phyloP scores from a whole-genome alignment of 768 basidiomycete genomes.

The Kwoniella heveanensis region DNA sequence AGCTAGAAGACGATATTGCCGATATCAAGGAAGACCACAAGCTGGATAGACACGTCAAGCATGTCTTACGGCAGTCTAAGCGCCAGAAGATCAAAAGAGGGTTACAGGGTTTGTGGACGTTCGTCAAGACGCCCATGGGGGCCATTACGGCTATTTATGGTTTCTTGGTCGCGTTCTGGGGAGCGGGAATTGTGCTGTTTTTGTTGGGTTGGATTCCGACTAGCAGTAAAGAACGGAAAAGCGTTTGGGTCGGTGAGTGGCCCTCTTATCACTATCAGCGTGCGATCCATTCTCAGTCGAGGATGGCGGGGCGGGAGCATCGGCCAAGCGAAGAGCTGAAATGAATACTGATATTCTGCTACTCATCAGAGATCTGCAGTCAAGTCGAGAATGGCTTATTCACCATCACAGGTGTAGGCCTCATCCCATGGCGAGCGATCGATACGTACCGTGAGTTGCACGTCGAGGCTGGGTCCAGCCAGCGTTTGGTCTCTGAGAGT shows the following conservation, averaged over 20 bases:
- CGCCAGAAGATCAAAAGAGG: conserved; percentile 65
- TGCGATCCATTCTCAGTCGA: too few species aligned
- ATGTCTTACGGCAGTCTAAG: conserved; percentile 63
- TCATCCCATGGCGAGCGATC: conserved; percentile 73
- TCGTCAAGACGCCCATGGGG: conserved; percentile 81
- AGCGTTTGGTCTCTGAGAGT: too few species aligned
- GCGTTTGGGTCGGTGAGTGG: conserved; percentile 67
- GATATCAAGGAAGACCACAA: conserved; percentile 52
- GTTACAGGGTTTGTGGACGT: conserved; percentile 74
- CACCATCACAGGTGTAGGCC: conserved; percentile 73
- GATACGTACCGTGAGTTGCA: conserved; percentile 68
- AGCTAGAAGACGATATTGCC: conserved; percentile 25
- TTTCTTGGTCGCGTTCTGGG: conserved; percentile 81
- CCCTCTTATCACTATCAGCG: too few species aligned
- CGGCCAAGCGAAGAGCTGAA: too few species aligned
- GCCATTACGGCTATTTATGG: conserved; percentile 74
- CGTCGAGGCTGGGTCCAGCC: background rate
- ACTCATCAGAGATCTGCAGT: conserved; percentile 36
- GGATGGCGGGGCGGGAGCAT: too few species aligned
- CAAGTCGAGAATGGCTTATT: conserved; percentile 81
- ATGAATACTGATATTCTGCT: too few species aligned
- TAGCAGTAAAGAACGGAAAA: conserved; percentile 69
- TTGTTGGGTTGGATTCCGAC: conserved; percentile 70
- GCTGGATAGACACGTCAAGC: conserved; percentile 76
- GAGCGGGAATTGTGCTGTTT: conserved; percentile 72